Base-by-base conservation (phyloP, 306 rosid species). In the Coriaria nepalensis region DNA sequence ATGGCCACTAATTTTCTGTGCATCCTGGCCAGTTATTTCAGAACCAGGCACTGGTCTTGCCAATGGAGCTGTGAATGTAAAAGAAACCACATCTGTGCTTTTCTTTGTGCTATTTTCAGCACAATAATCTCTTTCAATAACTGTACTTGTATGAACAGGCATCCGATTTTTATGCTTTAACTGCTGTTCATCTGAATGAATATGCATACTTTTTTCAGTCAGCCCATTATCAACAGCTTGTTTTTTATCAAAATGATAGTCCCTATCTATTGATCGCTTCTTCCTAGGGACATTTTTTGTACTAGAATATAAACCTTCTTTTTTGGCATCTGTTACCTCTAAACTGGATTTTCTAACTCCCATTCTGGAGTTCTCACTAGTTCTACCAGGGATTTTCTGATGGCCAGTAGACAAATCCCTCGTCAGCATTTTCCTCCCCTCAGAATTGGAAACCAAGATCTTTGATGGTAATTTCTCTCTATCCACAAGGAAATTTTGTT, bases 31-130 rank as follows among this genome's bases (percentile, higher is more conserved):
- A 14, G 81, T 63, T 53, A 67, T 61, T 55, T 73, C 87, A 37
- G 73, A 73, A 62, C 74, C 76, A 32, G 74, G 67, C 50, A 45
- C 64, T 61, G 61, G 68, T 61, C 82, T 71, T 46, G 90, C 49
- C 57, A 88, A 75, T 6, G 97, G 97, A 39, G 97, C 76, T 13
- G 97, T 84, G 68, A 88, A 88, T 59, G 97, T 88, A 71, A 88
- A 88, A 54, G 97, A 88, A 66, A 88, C 86, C 49, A 88, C 86
- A 67, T 88, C 97, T 61, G 73, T 73, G 53, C 82, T 95, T 49
- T 84, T 78, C 67, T 56, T 88, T 68, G 57, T 76, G 46, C 60
- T 64, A 34, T 84, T 83, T 50, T 73, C 84, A 13, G 62, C 49
- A 86, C 80, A 68, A 66, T 57, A 47, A 47, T 64, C 62, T 36